Conservation (phyloP, 352 stramenopile species). For the Pelagophyceae sp. region DNA sequence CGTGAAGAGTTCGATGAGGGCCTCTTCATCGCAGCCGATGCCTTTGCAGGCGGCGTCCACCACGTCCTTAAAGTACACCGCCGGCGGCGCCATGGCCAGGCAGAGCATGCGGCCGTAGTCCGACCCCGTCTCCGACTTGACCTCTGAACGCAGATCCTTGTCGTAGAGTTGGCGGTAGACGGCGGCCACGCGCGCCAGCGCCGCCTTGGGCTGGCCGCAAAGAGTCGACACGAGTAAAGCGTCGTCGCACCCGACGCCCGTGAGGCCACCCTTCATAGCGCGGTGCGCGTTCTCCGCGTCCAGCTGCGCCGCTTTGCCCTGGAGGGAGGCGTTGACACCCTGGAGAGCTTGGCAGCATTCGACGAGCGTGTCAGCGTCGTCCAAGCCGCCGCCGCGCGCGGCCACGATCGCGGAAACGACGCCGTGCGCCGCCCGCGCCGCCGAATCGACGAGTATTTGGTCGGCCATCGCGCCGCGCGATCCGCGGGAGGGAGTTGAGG, state of each 20-base stretch:
- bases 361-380: background rate
- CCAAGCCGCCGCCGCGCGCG: background rate
- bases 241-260: conserved; percentile 1
- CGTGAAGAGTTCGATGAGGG: background rate
- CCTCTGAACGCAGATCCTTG: background rate
- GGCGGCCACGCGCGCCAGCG: background rate
- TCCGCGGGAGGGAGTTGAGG: too few relatives aligned
- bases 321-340: background rate
- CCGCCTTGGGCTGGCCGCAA: background rate
- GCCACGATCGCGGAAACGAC: background rate
- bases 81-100: background rate
- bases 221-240: background rate
- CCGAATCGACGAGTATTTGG: too few relatives aligned
- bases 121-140: background rate
- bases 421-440: too few relatives aligned
- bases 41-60: background rate
- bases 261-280: background rate
- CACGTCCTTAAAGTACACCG: background rate
- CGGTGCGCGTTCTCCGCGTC: background rate
- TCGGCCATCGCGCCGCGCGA: too few relatives aligned
- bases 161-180: background rate
- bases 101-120: background rate
- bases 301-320: background rate
- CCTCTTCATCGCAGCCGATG: conserved; percentile 1
- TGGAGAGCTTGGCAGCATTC: background rate